phyloP scores from a whole-genome alignment of 306 rosid species.

The Malus sieversii region DNA sequence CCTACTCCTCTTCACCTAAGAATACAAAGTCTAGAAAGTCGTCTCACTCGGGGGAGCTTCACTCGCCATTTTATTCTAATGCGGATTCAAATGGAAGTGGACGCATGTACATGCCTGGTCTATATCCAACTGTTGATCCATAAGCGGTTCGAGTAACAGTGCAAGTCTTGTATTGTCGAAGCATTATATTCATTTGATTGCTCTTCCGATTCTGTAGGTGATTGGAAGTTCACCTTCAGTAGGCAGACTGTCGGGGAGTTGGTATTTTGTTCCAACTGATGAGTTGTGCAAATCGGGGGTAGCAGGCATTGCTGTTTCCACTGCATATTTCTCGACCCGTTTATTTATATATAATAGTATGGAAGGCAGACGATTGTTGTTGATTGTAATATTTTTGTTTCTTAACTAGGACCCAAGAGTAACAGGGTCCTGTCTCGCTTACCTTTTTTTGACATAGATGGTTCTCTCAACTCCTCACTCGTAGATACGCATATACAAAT shows the following conservation, averaged over 20 bases:
- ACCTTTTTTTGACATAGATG: conserved; percentile 7
- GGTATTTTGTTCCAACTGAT: conserved; percentile 20
- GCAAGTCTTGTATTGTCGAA: neutral
- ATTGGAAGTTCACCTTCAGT: conserved; percentile 33
- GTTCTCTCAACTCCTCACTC: neutral
- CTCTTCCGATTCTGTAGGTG: conserved; percentile 28
- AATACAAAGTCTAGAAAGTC: conserved; percentile 58
- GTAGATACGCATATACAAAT: neutral
- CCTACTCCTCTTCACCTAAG: conserved; percentile 65
- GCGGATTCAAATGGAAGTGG: conserved; percentile 78
- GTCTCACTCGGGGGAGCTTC: conserved; percentile 86
- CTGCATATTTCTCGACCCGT: neutral
- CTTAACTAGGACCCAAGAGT: conserved; percentile 21
- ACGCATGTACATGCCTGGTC: conserved; percentile 38
- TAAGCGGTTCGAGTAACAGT: conserved; percentile 13
- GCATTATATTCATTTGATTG: conserved; percentile 58
- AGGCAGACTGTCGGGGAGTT: conserved; percentile 30
- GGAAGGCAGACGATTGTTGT: neutral
- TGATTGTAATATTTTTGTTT: conserved; percentile 1
- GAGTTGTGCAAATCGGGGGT: conserved; percentile 17
- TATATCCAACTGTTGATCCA: conserved; percentile 44
- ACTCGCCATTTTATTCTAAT: conserved; percentile 46
- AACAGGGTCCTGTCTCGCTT: conserved; percentile 3
- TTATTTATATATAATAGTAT: neutral
- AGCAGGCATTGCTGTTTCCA: conserved; percentile 17